Evolutionary conservation across 2,329 filamentous ascomycete species (phyloP).

Genomic region (Apiospora kogelbergensis): DNA sequence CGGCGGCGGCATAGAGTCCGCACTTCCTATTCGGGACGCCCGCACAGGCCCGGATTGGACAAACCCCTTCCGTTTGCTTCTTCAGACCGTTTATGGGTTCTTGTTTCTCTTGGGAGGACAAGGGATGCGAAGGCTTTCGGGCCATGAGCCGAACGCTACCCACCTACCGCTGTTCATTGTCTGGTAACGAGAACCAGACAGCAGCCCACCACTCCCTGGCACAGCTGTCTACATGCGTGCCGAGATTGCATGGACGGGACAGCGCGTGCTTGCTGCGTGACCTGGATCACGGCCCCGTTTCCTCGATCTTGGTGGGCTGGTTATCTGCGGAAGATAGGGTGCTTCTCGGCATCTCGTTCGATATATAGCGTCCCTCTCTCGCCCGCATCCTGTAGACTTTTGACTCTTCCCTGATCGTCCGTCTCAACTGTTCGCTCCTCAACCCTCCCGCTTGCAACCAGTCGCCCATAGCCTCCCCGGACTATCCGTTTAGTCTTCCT

Average conservation of each 20-base stretch:
- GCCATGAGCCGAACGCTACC: conserved; percentile 3
- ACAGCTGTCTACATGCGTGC: background rate
- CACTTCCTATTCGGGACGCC: background rate
- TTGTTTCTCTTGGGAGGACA: background rate
- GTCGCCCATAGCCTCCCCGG: background rate
- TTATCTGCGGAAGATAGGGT: background rate
- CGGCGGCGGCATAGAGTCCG: background rate
- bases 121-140: background rate
- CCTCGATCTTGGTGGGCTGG: background rate
- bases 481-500: background rate
- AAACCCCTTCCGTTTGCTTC: background rate
- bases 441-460: background rate
- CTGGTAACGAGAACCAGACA: background rate
- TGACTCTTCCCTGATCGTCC: background rate
- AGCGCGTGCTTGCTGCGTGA: background rate
- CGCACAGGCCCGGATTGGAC: background rate
- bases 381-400: background rate
- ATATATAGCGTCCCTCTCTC: background rate
- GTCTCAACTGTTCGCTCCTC: background rate
- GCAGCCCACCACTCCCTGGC: background rate
- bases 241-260: background rate
- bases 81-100: background rate
- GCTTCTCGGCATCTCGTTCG: background rate
- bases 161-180: background rate
- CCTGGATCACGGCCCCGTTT: background rate